A percentile compares a stretch with the other conserved stretches of the same genome.
Evolutionary conservation across 352 stramenopile genomes (phyloP).

Genomic region (Phytopythium litorale): DNA sequence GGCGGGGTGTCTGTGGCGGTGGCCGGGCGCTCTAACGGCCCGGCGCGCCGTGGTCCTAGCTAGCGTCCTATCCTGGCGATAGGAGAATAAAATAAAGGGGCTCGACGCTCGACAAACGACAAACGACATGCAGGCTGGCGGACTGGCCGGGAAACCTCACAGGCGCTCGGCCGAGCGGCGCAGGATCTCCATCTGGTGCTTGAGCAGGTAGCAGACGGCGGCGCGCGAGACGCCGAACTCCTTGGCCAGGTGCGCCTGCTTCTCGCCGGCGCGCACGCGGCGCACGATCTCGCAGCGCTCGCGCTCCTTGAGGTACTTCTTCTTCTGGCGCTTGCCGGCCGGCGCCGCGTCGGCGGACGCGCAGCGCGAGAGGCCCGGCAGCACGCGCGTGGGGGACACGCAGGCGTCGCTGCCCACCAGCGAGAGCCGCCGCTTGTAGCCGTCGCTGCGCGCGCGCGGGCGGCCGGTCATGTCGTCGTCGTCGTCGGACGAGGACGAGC

Average conservation of each 20-base stretch:
- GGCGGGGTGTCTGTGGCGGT: not conserved
- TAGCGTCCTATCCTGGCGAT: not conserved
- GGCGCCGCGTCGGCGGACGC: slow-evolving; percentile 12
- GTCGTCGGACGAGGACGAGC: slow-evolving; percentile 23
- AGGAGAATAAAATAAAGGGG: slow-evolving; percentile 7
- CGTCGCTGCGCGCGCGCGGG: slow-evolving; percentile 8
- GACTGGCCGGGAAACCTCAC: slow-evolving; percentile 8
- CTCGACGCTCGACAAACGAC: not conserved
- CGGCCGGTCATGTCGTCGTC: slow-evolving; percentile 15
- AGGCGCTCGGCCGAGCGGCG: slow-evolving; percentile 36
- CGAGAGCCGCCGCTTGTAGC: slow-evolving; percentile 19
- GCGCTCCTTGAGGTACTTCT: slow-evolving; percentile 67
- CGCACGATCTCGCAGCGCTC: slow-evolving; percentile 65
- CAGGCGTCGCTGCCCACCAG: slow-evolving; percentile 15
- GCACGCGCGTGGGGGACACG: slow-evolving; percentile 6
- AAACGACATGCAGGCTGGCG: not conserved
- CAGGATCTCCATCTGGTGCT: slow-evolving; percentile 62
- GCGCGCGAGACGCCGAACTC: slow-evolving; percentile 60
- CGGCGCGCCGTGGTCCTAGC: not conserved
- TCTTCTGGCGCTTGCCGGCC: slow-evolving; percentile 37
- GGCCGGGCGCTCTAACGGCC: not conserved
- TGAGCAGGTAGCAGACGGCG: slow-evolving; percentile 61
- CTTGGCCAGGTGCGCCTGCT: slow-evolving; percentile 60
- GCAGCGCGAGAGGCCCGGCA: not conserved
- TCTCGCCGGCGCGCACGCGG: slow-evolving; percentile 49